Conservation (phyloP, 2,329 filamentous ascomycete species). For the Venturia effusa region DNA sequence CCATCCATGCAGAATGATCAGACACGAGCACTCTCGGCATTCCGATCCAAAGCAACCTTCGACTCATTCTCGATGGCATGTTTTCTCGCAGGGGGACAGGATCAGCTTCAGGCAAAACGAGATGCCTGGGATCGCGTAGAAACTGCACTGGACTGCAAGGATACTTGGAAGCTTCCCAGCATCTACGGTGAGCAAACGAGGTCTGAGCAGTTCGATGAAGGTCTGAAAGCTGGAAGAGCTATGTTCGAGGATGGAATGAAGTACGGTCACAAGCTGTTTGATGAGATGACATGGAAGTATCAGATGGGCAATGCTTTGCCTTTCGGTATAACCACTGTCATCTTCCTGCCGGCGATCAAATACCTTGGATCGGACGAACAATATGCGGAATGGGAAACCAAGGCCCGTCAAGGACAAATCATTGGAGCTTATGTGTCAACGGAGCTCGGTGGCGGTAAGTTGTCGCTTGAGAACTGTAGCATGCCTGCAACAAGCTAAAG, state of each 20-base stretch:
- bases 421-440: conserved; percentile 43
- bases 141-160: neutral
- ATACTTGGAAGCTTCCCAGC: conserved; percentile 17
- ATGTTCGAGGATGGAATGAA: conserved; percentile 18
- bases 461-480: neutral
- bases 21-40: neutral
- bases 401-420: conserved; percentile 37
- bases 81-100: neutral
- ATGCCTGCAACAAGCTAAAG: neutral
- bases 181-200: conserved; percentile 18
- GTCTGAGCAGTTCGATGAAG: conserved; percentile 18
- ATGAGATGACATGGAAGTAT: neutral
- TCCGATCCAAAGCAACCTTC: neutral
- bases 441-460: conserved; percentile 29
- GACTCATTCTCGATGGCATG: neutral
- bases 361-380: conserved; percentile 26
- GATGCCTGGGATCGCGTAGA: neutral
- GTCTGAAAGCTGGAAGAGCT: conserved; percentile 17
- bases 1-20: neutral
- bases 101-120: neutral
- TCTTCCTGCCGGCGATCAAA: conserved; percentile 13
- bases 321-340: conserved; percentile 11
- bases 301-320: neutral
- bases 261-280: conserved; percentile 18
- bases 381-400: conserved; percentile 37